These are phyloP conservation scores for Fusarium humuli DNA, from an alignment of 2,329 filamentous ascomycete species.

Conservation along the genomic window DNA sequence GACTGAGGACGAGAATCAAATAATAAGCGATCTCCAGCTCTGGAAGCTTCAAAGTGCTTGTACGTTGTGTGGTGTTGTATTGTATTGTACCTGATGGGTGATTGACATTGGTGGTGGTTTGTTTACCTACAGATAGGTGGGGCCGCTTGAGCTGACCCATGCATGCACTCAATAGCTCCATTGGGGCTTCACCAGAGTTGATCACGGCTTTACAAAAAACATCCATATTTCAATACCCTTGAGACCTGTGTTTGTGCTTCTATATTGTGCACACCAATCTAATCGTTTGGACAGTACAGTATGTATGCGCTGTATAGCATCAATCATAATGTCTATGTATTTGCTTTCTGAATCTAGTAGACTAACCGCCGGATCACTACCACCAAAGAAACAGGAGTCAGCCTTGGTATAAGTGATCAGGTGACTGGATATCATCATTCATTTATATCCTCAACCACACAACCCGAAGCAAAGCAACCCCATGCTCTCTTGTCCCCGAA, in stretches of 20 bases:
- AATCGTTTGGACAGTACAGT: not conserved
- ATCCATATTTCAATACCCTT: not conserved
- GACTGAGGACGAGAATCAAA: no score
- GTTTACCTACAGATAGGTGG: constrained; percentile 5
- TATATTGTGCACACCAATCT: not conserved
- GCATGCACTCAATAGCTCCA: not conserved
- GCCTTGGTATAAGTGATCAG: not conserved
- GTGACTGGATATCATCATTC: not conserved
- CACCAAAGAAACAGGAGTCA: not conserved
- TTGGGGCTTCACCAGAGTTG: not conserved
- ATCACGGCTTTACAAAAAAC: not conserved
- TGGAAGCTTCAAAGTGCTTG: not conserved
- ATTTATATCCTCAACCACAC: not conserved
- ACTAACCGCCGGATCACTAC: not conserved
- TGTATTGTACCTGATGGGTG: not conserved
- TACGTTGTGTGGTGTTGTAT: not conserved
- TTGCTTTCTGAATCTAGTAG: not conserved
- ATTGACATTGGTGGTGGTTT: not conserved
- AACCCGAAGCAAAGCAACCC: not conserved
- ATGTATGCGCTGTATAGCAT: not conserved
- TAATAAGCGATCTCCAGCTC: not conserved
- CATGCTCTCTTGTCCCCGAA: not conserved
- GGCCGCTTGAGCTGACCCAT: not conserved
- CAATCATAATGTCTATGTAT: not conserved
- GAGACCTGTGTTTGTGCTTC: not conserved